Base-by-base conservation (phyloP, 345 rosid species). In the Aegle marmelos region DNA sequence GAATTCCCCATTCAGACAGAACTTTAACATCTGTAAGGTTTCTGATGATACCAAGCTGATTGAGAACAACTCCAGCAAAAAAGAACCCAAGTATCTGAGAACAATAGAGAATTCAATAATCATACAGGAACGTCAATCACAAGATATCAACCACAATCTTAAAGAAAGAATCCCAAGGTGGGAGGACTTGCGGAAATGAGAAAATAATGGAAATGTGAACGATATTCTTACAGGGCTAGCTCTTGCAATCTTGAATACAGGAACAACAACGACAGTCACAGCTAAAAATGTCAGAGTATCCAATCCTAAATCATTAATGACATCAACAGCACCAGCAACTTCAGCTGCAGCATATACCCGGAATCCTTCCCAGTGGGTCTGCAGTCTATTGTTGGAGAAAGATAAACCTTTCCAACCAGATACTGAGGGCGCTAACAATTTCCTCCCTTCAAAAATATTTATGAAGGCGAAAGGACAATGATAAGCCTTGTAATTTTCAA, bases 1-100 rank as follows among this genome's bases (percentile, higher is more conserved):
- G 99, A 78, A 95, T 92, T 71, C 99, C 99, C 99, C 99, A 95
- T 75, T 95, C 99, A 16, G 99, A 95, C 37, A 95, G 91, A 68
- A 93, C 89, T 86, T 95, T 95, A 80, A 95, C 94, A 87, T 95
- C 99, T 30, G 93, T 89, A 53, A 95, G 89, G 82, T 95, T 93
- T 82, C 99, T 87, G 77, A 95, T 95, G 72, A 93, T 70, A 67
- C 94, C 97, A 89, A 95, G 88, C 68, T 93, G 99, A 84, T 93
- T 95, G 70, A 95, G 95, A 39, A 95, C 92, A 78, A 95, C 74
- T 64, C 99, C 98, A 59, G 99, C 97, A 87, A 92, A 95, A 87
- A 95, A 95, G 93, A 95, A 95, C 75, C 99, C 99, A 78, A 95
- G 99, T 77, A 95, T 92, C 99, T 95, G 91, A 73, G 79, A 68